These are phyloP conservation scores for Cyclotella atomus DNA, from an alignment of 108 stramenopile genomes.

Conservation along the genomic window DNA sequence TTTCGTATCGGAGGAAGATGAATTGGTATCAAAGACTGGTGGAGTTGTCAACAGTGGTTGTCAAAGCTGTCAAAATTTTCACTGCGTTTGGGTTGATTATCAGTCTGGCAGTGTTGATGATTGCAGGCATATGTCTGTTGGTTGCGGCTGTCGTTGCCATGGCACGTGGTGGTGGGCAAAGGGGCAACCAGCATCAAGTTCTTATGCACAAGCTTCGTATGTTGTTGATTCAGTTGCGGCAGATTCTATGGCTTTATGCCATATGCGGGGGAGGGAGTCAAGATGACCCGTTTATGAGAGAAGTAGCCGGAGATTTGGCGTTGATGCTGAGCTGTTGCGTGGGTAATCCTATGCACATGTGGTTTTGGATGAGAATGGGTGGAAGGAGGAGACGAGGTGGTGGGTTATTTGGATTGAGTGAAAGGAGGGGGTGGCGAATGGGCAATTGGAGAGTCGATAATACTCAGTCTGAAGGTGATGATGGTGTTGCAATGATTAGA, in stretches of 20 bases:
- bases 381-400: constrained; percentile 47
- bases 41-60: constrained; percentile 10
- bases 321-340: constrained; percentile 69
- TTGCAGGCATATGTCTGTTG: constrained; percentile 65
- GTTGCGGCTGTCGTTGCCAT: constrained; percentile 80
- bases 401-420: constrained; percentile 32
- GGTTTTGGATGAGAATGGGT: constrained; percentile 71
- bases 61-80: constrained; percentile 64
- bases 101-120: constrained; percentile 66
- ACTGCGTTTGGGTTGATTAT: constrained; percentile 87
- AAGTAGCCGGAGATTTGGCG: constrained; percentile 77
- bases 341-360: constrained; percentile 66
- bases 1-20: constrained; percentile 36
- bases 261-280: constrained; percentile 69
- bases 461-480: neutral
- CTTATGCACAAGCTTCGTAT: constrained; percentile 61
- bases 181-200: constrained; percentile 20
- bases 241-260: constrained; percentile 85
- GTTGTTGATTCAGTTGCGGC: constrained; percentile 66
- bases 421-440: constrained; percentile 43
- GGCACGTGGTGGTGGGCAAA: constrained; percentile 61
- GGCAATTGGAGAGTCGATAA: neutral
- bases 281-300: constrained; percentile 78
- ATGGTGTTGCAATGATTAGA: constrained; percentile 47
- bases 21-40: constrained; percentile 42